Conservation (phyloP, 345 rosid genomes). For the Sisymbrium irio region DNA sequence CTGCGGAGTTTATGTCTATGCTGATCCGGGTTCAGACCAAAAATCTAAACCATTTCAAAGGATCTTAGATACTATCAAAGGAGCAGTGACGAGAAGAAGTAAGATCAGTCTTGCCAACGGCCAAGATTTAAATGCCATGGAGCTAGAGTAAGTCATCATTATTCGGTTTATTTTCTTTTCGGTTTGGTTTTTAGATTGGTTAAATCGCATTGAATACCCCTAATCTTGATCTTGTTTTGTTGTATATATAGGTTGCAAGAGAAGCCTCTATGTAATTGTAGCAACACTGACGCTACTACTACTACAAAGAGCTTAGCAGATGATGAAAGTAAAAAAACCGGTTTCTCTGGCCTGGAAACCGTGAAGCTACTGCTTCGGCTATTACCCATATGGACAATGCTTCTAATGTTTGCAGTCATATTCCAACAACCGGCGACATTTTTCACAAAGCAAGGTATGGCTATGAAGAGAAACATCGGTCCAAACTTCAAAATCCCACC, state of each 20-base stretch:
- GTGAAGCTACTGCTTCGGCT: conserved; percentile 49
- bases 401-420: conserved; percentile 82
- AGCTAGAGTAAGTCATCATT: conserved; percentile 72
- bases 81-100: conserved; percentile 30
- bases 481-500: conserved; percentile 81
- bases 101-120: conserved; percentile 38
- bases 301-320: conserved; percentile 18
- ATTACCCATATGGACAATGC: conserved; percentile 88
- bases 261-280: conserved; percentile 62
- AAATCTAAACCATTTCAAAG: conserved; percentile 28
- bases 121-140: conserved; percentile 43
- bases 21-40: conserved; percentile 22
- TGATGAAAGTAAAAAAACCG: conserved; percentile 21
- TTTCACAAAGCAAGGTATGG: conserved; percentile 89
- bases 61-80: conserved; percentile 40
- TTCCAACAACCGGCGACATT: conserved; percentile 88
- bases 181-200: neutral
- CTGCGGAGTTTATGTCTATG: conserved; percentile 46
- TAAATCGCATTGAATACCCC: neutral
- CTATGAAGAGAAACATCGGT: conserved; percentile 75
- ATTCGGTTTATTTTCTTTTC: neutral
- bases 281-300: conserved; percentile 12
- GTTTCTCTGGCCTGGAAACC: conserved; percentile 38
- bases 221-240: conserved; percentile 3
- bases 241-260: conserved; percentile 60